Conservation (phyloP, 2,329 filamentous ascomycete genomes). For the Trichoderma sp. region DNA sequence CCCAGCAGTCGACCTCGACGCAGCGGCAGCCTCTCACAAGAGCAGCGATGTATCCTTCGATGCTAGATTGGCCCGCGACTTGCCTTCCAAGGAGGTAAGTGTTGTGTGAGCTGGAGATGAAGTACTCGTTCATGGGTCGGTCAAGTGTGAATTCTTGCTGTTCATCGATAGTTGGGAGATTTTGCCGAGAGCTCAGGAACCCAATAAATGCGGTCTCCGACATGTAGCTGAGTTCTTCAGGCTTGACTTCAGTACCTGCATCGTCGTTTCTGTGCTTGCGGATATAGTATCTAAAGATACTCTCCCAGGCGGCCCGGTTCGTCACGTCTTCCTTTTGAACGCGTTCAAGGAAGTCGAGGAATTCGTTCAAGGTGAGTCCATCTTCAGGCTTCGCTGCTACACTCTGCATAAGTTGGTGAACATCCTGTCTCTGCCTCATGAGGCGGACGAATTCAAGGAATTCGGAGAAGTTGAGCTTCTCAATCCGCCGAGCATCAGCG, state of each 20-base stretch:
- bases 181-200: conserved; percentile 72
- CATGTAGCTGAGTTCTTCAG: conserved; percentile 57
- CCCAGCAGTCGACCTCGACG: conserved; percentile 98
- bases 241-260: conserved; percentile 42
- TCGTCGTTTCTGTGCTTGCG: conserved; percentile 54
- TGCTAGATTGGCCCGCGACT: conserved; percentile 83
- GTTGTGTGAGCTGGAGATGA: conserved; percentile 97
- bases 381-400: conserved; percentile 56
- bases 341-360: conserved; percentile 70
- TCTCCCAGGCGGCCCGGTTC: conserved; percentile 65
- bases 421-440: conserved; percentile 80
- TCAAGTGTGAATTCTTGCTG: conserved; percentile 66
- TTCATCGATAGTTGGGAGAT: conserved; percentile 62
- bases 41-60: conserved; percentile 90
- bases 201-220: conserved; percentile 74
- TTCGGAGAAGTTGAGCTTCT: conserved; percentile 71
- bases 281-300: conserved; percentile 67
- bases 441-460: conserved; percentile 81
- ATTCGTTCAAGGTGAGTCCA: conserved; percentile 70
- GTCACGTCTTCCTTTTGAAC: conserved; percentile 73
- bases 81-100: conserved; percentile 93
- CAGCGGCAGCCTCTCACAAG: conserved; percentile 88
- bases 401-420: conserved; percentile 68
- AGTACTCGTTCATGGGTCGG: conserved; percentile 91
- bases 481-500: conserved; percentile 63